A percentile compares a stretch with the other conserved stretches of the same genome.
phyloP scores from a whole-genome alignment of 164 flowering plant genomes.

The grape (Vitis vinifera) region DNA sequence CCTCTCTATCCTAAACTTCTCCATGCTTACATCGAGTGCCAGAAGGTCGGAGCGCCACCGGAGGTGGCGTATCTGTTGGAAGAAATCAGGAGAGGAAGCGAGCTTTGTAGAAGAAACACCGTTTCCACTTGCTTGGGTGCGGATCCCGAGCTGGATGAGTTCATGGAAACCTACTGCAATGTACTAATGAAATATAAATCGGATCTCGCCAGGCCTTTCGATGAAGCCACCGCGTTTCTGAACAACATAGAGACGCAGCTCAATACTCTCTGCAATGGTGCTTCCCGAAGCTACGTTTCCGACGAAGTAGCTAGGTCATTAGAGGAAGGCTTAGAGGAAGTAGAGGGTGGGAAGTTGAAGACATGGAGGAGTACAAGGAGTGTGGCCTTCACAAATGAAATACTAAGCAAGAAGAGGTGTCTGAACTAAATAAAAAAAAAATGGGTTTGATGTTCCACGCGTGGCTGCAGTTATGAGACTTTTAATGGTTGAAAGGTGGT shows the following conservation, averaged over 20 bases:
- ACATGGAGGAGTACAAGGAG: too few species aligned
- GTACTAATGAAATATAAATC: constrained; percentile 62
- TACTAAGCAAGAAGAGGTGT: too few species aligned
- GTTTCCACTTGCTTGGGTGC: constrained; percentile 38
- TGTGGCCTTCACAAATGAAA: too few species aligned
- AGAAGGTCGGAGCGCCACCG: constrained; percentile 80
- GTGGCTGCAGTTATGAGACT: too few species aligned
- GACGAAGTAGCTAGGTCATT: background rate
- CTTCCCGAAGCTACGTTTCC: constrained; percentile 36
- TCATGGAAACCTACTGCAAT: constrained; percentile 76
- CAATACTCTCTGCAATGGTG: constrained; percentile 48
- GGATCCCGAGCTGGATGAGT: constrained; percentile 86
- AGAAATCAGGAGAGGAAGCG: constrained; percentile 11
- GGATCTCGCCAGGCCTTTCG: constrained; percentile 67
- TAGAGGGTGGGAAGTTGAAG: too few species aligned
- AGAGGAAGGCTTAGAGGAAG: too few species aligned
- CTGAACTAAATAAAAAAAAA: too few species aligned
- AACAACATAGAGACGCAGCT: constrained; percentile 63
- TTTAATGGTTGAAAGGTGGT: too few species aligned
- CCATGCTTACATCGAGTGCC: constrained; percentile 53
- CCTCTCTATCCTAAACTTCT: constrained; percentile 50
- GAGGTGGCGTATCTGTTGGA: constrained; percentile 30
- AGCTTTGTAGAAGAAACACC: constrained; percentile 15
- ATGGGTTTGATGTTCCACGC: too few species aligned
- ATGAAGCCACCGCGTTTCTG: constrained; percentile 73